A percentile compares a stretch with the other conserved stretches of the same genome.
Conservation (phyloP, 2,329 filamentous ascomycete genomes). For the Botrytis deweyae region DNA sequence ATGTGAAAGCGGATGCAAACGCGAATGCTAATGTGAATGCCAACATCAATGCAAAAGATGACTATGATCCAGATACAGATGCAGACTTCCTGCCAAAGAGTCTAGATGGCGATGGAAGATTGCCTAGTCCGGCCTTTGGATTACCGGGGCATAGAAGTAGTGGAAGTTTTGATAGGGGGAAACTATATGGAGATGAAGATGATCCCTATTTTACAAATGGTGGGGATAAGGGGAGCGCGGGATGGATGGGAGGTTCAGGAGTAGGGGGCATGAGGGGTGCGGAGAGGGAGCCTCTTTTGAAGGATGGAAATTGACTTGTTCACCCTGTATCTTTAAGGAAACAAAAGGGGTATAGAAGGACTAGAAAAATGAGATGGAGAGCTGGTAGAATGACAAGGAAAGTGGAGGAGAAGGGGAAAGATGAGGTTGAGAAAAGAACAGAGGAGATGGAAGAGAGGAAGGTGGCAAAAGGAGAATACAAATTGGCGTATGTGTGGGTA, state of each 20-base stretch:
- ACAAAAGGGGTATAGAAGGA: neutral
- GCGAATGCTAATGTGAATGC: neutral
- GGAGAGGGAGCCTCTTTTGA: constrained; percentile 11
- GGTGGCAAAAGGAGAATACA: constrained; percentile 17
- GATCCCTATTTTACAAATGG: neutral
- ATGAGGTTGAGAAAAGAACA: neutral
- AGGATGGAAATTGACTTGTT: constrained; percentile 7
- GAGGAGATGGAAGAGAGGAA: constrained; percentile 6
- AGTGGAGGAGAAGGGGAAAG: neutral
- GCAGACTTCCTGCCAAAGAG: constrained; percentile 15
- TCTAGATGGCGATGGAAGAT: constrained; percentile 16
- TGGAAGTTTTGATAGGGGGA: constrained; percentile 6
- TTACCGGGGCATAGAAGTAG: constrained; percentile 1
- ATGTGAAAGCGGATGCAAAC: neutral
- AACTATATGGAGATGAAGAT: neutral
- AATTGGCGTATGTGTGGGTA: constrained; percentile 29
- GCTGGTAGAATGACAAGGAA: neutral
- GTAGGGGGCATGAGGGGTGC: neutral
- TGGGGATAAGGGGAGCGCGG: neutral
- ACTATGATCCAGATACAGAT: constrained; percentile 18
- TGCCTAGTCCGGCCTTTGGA: constrained; percentile 1
- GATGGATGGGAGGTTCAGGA: neutral
- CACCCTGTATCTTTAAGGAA: neutral
- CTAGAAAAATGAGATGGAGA: neutral
- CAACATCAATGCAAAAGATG: neutral